Base-by-base conservation (phyloP, 1,284 basidiomycete species). In the Papiliotrema flavescens region DNA sequence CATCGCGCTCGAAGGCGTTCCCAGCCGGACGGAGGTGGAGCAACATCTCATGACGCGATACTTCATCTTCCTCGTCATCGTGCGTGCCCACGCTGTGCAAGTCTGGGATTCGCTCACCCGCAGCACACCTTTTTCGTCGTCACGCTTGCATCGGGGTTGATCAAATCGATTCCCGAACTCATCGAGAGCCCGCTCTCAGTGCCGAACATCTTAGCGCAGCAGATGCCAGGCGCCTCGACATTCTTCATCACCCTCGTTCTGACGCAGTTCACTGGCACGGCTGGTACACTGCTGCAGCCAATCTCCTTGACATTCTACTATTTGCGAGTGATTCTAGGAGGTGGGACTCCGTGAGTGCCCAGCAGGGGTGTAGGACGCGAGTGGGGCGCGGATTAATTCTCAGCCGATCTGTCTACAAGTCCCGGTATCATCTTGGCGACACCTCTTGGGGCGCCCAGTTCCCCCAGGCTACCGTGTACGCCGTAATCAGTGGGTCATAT, bases 381-480 rank as follows among this genome's bases (percentile, higher is more conserved):
- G n/a, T n/a, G n/a, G n/a, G n/a, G n/a, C n/a, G 14, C 15, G 19
- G 14, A 35, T 34, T 57, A 47, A 52, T 42, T 11, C 35, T 60
- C 46, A 82, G 82, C 1, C 78, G 73, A 37, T 71, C 69, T n/a
- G 81, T 77, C n/a, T 79, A 71, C 65, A 74, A 66, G 35, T 70
- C 75, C 36, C 67, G 72, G 39, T 78, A 78, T 60, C 65, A 62
- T 17, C 66, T 79, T 49, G 61, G 66, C 4, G 64, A 56, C 2
- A 53, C 61, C 4, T 42, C 53, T 3, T 98, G 90, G 89, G 95
- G 95, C 14, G 92, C 91, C 0, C 75, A 87, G 0, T 95, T 90
- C 80, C 79, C 79, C 1, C 69, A 66, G 24, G 81, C 84, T 34
- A 90, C 90, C 0, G 81, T 93, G 1, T 77, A 93, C 47, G 81